Evolutionary conservation across 805 yeast species (phyloP).

Genomic region (Blastobotrys americana): DNA sequence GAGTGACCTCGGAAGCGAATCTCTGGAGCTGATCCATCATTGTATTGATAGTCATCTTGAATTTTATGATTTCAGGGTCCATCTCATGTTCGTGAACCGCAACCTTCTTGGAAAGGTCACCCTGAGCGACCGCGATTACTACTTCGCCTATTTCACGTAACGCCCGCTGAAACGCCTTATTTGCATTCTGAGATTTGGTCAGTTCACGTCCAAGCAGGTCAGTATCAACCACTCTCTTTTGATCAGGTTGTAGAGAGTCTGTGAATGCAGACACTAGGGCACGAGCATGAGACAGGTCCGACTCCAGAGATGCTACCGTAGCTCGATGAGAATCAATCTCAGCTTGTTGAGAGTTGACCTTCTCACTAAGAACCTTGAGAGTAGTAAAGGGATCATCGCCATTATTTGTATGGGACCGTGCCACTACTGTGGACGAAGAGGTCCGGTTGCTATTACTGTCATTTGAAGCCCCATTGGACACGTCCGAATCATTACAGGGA

Average conservation of each 20-base stretch:
- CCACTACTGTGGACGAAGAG: neutral
- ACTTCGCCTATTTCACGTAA: conserved; percentile 77
- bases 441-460: neutral
- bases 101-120: conserved; percentile 77
- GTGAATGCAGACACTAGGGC: conserved; percentile 30
- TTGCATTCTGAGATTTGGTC: conserved; percentile 43
- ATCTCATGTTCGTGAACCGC: conserved; percentile 61
- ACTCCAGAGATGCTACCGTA: conserved; percentile 29
- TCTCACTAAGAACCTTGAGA: conserved; percentile 17
- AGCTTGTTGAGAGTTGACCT: conserved; percentile 30
- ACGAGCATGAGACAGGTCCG: conserved; percentile 29
- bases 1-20: conserved; percentile 73
- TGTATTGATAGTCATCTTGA: conserved; percentile 72
- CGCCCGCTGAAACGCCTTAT: conserved; percentile 61
- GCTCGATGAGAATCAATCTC: conserved; percentile 31
- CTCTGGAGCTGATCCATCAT: conserved; percentile 86
- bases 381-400: conserved; percentile 9
- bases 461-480: neutral
- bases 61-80: conserved; percentile 73
- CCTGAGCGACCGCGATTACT: conserved; percentile 82
- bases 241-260: conserved; percentile 25
- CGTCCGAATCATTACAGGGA: neutral
- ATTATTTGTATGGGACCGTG: neutral
- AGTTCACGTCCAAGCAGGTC: conserved; percentile 32
- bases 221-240: conserved; percentile 25